Evolutionary conservation across 257 asterid species (phyloP).

Genomic region (Solanum corneliomulleri): DNA sequence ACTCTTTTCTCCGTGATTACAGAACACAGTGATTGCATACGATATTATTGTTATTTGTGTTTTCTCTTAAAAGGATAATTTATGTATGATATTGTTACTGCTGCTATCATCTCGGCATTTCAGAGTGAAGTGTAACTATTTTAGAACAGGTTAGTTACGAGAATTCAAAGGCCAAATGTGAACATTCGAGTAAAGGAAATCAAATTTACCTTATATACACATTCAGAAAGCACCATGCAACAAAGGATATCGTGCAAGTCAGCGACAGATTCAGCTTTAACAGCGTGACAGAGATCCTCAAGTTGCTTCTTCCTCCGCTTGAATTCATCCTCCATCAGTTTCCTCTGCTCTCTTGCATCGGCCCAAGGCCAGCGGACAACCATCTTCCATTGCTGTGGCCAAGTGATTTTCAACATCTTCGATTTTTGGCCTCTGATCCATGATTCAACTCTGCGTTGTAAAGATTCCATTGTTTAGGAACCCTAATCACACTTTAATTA

Average conservation of each 20-base stretch:
- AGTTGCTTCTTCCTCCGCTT: constrained; percentile 70
- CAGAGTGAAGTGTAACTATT: neutral
- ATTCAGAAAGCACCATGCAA: constrained; percentile 97
- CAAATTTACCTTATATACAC: constrained; percentile 25
- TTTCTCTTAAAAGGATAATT: neutral
- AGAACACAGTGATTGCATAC: neutral
- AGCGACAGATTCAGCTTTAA: constrained; percentile 70
- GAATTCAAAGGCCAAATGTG: neutral
- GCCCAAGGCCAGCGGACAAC: constrained; percentile 87
- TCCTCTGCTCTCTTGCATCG: constrained; percentile 52
- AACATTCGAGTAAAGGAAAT: neutral
- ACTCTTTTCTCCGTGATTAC: neutral
- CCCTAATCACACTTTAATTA: constrained; percentile 4
- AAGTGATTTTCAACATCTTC: constrained; percentile 53
- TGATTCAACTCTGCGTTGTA: constrained; percentile 75
- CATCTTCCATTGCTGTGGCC: constrained; percentile 85
- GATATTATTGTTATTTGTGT: neutral
- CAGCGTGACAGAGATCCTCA: constrained; percentile 62
- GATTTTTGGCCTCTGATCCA: constrained; percentile 87
- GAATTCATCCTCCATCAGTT: constrained; percentile 59
- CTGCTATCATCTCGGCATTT: neutral
- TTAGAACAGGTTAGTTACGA: neutral
- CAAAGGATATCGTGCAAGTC: constrained; percentile 95
- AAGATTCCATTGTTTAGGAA: constrained; percentile 36
- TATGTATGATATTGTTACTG: neutral